These are phyloP conservation scores for Podaxis sp. DNA, from an alignment of 768 basidiomycete species.

Conservation along the genomic window DNA sequence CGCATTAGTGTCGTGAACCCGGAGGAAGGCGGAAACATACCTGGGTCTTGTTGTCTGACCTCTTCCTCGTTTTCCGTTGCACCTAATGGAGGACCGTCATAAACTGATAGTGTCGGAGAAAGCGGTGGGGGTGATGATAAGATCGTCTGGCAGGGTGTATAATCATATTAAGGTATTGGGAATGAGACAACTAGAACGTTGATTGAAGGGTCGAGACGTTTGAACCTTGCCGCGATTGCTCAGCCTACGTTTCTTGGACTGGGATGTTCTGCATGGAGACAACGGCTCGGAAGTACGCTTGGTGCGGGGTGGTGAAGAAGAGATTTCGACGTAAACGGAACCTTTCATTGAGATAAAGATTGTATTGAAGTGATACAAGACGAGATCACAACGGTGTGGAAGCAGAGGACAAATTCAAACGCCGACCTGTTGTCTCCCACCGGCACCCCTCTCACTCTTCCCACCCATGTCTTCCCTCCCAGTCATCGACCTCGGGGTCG, in stretches of 20 bases:
- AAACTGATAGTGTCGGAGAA: conserved; percentile 27
- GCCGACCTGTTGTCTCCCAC: conserved; percentile 20
- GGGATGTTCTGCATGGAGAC: neutral
- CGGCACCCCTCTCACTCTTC: conserved; percentile 25
- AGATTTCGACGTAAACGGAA: conserved; percentile 1
- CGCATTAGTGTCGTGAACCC: conserved; percentile 13
- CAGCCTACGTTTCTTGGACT: neutral
- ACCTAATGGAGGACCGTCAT: neutral
- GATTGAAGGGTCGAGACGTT: neutral
- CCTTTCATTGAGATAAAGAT: neutral
- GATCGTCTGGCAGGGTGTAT: neutral
- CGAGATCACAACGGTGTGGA: conserved; percentile 11
- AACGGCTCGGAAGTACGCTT: neutral
- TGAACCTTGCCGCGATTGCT: conserved; percentile 8
- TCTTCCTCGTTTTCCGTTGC: neutral
- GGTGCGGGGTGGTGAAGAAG: neutral
- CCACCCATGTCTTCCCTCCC: conserved; percentile 61
- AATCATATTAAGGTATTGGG: neutral
- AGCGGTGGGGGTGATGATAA: neutral
- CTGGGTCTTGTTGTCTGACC: neutral
- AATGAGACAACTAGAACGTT: neutral
- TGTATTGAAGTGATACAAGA: neutral
- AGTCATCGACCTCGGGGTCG: conserved; percentile 56
- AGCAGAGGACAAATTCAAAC: conserved; percentile 33
- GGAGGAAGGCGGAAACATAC: neutral